Evolutionary conservation across 345 rosid species (phyloP).

Genomic region (Syzygium jambos): DNA sequence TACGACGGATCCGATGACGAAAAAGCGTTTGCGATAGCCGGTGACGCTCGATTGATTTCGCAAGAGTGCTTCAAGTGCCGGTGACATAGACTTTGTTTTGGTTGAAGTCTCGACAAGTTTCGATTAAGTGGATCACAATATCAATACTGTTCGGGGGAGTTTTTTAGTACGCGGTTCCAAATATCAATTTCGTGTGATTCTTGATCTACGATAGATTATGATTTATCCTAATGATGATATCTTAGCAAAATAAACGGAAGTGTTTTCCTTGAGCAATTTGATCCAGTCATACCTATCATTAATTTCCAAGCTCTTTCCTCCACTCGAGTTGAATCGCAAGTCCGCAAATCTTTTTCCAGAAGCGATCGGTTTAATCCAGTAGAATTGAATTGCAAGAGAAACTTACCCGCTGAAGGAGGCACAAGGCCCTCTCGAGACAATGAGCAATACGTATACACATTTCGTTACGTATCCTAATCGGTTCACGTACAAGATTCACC

Average conservation of each 20-base stretch:
- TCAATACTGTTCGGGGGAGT: neutral
- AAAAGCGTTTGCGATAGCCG: neutral
- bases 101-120: neutral
- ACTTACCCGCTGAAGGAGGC: neutral
- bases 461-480: neutral
- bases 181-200: neutral
- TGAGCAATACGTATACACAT: neutral
- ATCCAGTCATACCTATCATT: accelerated
- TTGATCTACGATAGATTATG: neutral
- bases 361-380: neutral
- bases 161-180: neutral
- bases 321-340: neutral
- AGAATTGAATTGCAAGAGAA: neutral
- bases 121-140: neutral
- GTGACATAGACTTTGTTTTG: neutral
- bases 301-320: neutral
- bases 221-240: neutral
- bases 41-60: neutral
- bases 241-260: neutral
- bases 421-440: neutral
- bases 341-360: neutral
- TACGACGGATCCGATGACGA: neutral
- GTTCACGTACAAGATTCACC: neutral
- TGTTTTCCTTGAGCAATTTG: neutral
- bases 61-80: neutral